Base-by-base conservation (phyloP, 306 rosid genomes). In the Rosa multiflora region DNA sequence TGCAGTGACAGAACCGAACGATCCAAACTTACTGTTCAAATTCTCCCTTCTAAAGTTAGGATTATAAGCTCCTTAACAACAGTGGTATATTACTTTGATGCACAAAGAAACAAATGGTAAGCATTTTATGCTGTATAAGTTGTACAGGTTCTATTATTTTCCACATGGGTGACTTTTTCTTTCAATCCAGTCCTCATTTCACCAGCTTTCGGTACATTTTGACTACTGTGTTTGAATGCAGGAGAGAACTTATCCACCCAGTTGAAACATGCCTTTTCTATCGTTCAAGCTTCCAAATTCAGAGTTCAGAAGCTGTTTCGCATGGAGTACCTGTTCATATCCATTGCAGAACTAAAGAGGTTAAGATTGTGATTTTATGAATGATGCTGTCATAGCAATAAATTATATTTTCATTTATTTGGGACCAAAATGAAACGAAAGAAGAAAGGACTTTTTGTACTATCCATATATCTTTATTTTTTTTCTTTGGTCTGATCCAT, bases 221-320 rank as follows among this genome's bases (percentile, higher is more conserved):
- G 37, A 35, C 76, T 59, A 67, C 26, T 76, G 17, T 78, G 78
- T 76, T 77, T 58, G 76, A 79, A 71, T 89, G 64, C 72, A 94
- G 99, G 97, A 88, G 85, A 83, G 90, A 89, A 76, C 88, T 94
- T 81, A 87, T 94, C 58, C 87, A 61, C 70, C 97, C 97, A 15
- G 89, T 86, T 83, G 97, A 87, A 81, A 83, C 90, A 72, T 84
- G 83, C 84, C 48, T 87, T 75, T 94, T 83, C 81, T 88, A 91
- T 83, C 95, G 99, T 3, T 85, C 89, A 74, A 85, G 70, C 75
- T 58, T 79, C 82, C 83, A 82, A 70, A 77, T 76, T 52, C 86
- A 80, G 55, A 80, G 70, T 74, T 82, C 91, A 26, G 91, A 82
- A 78, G 70, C 76, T 83, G 75, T 86, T 81, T 87, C 88, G 69